Conservation (phyloP, 768 basidiomycete genomes). For the Boletus reticulatus region DNA sequence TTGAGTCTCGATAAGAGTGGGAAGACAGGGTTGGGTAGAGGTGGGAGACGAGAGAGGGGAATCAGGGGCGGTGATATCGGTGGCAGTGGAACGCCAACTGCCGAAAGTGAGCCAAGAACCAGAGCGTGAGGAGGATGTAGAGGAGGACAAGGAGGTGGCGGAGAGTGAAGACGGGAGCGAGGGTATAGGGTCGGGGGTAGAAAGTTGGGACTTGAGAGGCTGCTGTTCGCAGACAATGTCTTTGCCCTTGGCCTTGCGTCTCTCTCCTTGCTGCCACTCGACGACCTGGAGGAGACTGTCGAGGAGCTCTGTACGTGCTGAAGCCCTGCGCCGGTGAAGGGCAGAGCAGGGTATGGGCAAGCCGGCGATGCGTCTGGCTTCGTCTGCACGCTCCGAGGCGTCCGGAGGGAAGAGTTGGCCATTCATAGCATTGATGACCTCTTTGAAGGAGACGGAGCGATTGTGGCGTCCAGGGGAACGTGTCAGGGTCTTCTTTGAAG, state of each 20-base stretch:
- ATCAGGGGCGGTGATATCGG: constrained; percentile 33
- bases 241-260: constrained; percentile 39
- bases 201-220: constrained; percentile 6
- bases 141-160: constrained; percentile 24
- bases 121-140: constrained; percentile 34
- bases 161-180: constrained; percentile 24
- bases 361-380: constrained; percentile 29
- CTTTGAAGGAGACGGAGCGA: constrained; percentile 50
- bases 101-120: constrained; percentile 44
- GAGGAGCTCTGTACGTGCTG: constrained; percentile 37
- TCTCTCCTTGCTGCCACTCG: constrained; percentile 41
- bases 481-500: constrained; percentile 3
- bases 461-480: constrained; percentile 18
- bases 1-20: constrained; percentile 23
- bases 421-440: constrained; percentile 56
- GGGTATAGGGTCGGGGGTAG: constrained; percentile 15
- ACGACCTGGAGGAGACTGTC: constrained; percentile 43
- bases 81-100: constrained; percentile 38
- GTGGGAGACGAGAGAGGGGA: constrained; percentile 35
- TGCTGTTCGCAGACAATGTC: constrained; percentile 33
- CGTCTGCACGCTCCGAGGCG: constrained; percentile 30
- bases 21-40: constrained; percentile 26
- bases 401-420: constrained; percentile 54
- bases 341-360: constrained; percentile 15
- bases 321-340: constrained; percentile 18